Evolutionary conservation across 192 early-diverging fungal species (phyloP).

Genomic region (Coemansia sp.): DNA sequence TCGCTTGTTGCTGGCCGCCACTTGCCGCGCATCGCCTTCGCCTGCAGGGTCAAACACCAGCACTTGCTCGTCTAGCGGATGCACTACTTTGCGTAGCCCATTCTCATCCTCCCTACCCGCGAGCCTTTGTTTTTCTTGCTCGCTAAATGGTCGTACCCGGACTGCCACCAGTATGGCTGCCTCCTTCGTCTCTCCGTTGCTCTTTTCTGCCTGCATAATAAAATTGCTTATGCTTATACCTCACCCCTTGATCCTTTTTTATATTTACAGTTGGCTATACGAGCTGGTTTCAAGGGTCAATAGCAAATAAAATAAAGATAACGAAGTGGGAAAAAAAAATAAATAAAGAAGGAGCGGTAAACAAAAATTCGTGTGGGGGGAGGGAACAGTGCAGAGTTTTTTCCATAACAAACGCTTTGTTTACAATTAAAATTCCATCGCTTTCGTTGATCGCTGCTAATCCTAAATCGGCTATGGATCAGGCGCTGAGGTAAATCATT

Average conservation of each 20-base stretch:
- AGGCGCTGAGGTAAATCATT: no score
- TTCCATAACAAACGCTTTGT: background rate
- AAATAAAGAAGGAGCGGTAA: conserved; percentile 3
- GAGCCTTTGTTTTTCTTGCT: conserved; percentile 49
- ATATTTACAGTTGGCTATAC: no score
- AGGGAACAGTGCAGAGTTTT: background rate
- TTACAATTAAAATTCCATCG: no score
- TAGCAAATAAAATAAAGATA: no score
- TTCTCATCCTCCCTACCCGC: conserved; percentile 3
- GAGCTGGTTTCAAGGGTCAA: no score
- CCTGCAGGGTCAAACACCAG: conserved; percentile 74
- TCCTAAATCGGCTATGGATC: no score
- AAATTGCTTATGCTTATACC: no score
- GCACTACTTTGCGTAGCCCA: conserved; percentile 56
- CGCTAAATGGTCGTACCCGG: conserved; percentile 61
- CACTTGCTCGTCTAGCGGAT: conserved; percentile 66
- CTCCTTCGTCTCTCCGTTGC: conserved; percentile 15
- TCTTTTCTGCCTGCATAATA: background rate
- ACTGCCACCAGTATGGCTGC: conserved; percentile 55
- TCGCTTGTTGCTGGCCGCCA: conserved; percentile 58
- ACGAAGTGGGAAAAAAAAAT: background rate
- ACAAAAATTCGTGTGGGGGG: background rate
- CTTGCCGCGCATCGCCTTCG: conserved; percentile 51
- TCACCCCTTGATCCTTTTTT: no score
- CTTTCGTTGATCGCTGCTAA: no score